Evolutionary conservation across 768 basidiomycete genomes (phyloP), one percentile per base, ranked within the genome.

Genomic region (Boletus huronensis): DNA sequence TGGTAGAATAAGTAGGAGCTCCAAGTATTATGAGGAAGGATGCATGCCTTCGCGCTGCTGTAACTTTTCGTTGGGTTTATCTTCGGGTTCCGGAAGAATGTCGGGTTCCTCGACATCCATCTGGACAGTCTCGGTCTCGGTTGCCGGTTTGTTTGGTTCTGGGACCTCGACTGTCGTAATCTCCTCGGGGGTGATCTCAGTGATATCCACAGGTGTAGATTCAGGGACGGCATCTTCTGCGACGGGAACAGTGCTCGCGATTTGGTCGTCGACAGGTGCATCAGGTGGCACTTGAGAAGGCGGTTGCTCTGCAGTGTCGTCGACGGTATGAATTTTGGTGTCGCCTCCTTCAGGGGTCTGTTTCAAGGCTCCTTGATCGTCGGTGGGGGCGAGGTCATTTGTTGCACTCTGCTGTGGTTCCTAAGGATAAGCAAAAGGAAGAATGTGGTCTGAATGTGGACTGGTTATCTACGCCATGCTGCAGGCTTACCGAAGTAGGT

Each of bases 41-140:
- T 5, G 26, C 48, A 41, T 57, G 39, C 69, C 64, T 59, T 70
- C 68, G 13, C 64, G 69, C 10, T 58, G 54, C 26, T 54, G 58
- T 28, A 46, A 10, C 25, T 59, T 47, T 31, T 35, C 50, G 39
- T 34, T 13, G 10, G 48, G 6, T 31, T 42, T 54, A 2, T 50
- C 14, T 31, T 64, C 65, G 4, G 45, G 43, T 28, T 67, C 63
- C 43, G 41, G 57, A 53, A 23, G 31, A 29, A 26, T 11, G 42
- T 32, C 14, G 14, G 53, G 1, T 39, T 66, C 66, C 9, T 60
- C 64, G 35, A 48, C 49, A 16, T 59, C 62, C 52, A 58, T 55
- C 31, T 52, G 45, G 10, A 28, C n/a, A 3, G 38, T 23, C 21
- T 63, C 58, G 3, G 38, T 23, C 21, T 63, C 58, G 3, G 46